Percentiles rank a stretch among this genome's conserved stretches.
phyloP scores from a whole-genome alignment of 441 rosid species.

The Gossypium lobatum region DNA sequence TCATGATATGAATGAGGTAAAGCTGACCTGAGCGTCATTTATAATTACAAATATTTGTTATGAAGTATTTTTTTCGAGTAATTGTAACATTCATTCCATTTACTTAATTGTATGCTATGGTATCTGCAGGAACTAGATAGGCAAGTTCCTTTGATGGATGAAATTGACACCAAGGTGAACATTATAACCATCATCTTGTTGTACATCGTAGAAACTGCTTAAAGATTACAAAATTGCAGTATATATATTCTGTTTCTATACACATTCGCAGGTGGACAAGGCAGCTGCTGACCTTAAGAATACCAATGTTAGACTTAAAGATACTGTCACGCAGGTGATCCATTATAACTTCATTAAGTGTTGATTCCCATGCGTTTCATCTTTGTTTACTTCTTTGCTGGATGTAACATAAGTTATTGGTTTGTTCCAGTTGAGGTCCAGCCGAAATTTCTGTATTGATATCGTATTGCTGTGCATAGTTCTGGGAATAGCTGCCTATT shows the following conservation, averaged over 20 bases:
- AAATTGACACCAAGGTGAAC: constrained; percentile 92
- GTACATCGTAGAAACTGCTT: constrained; percentile 1
- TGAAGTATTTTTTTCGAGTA: not conserved
- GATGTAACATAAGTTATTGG: constrained; percentile 20
- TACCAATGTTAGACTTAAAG: constrained; percentile 87
- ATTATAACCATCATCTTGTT: constrained; percentile 27
- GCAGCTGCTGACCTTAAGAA: constrained; percentile 90
- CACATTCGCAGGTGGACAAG: constrained; percentile 67
- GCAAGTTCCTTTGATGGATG: constrained; percentile 96
- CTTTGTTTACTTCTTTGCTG: constrained; percentile 8
- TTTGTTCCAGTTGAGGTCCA: constrained; percentile 74
- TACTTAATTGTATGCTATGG: constrained; percentile 10
- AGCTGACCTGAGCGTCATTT: constrained; percentile 17
- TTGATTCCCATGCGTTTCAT: constrained; percentile 10
- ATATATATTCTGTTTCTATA: not conserved
- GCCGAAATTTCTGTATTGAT: constrained; percentile 91
- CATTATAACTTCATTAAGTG: constrained; percentile 13
- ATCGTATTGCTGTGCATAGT: constrained; percentile 72
- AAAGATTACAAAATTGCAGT: constrained; percentile 2
- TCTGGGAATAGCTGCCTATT: constrained; percentile 85
- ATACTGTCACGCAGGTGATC: constrained; percentile 86
- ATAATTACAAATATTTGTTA: constrained; percentile 7
- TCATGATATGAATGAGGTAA: constrained; percentile 87
- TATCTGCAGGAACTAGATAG: constrained; percentile 75
- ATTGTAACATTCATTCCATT: not conserved